Evolutionary conservation across 352 stramenopile species (phyloP), one percentile per base, ranked within the genome.

Genomic region (Globisporangium spinosum): DNA sequence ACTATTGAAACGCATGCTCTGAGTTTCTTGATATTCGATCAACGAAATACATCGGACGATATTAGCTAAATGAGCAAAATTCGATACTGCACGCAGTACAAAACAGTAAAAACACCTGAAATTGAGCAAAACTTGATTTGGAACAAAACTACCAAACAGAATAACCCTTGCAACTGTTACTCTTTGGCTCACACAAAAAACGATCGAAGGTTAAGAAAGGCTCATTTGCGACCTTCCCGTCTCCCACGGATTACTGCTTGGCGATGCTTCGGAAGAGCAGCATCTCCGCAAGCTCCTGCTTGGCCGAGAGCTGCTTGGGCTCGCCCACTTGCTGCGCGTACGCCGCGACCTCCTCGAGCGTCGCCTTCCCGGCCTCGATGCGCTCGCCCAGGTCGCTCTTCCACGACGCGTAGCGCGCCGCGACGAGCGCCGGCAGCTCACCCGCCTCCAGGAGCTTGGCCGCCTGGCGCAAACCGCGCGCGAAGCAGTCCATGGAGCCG

Each of bases 401-500:
- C 70, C 83, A 97, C 40, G 78, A 87, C n/a, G 82, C 65, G 64
- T 97, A 97, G 43, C 89, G 77, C 58, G 77, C 68, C 22, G 77
- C 64, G 9, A 93, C 65, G 68, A 94, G 79, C 32, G 70, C 64
- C 38, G 64, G 43, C 8, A 94, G 62, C 53, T 79, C 70, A 54
- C 80, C 80, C n/a, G 91, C 81, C 25, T 83, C 64, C 25, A 89
- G 61, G 51, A 97, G 77, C 62, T 84, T 82, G 57, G 82, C 88
- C 10, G 85, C 83, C 34, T 87, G 88, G 13, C 84, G 80, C 47
- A 97, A 70, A 4, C 86, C 89, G 22, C 77, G 70, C 20, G 89
- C 88, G 60, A 94, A 93, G 35, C 82, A 89, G 69, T 97, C 89
- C 82, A 97, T 97, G 13, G 82, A 87, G 32, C 81, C 84, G 70